Conservation (phyloP, 352 stramenopile genomes). For the Pseudoperonospora humuli region DNA sequence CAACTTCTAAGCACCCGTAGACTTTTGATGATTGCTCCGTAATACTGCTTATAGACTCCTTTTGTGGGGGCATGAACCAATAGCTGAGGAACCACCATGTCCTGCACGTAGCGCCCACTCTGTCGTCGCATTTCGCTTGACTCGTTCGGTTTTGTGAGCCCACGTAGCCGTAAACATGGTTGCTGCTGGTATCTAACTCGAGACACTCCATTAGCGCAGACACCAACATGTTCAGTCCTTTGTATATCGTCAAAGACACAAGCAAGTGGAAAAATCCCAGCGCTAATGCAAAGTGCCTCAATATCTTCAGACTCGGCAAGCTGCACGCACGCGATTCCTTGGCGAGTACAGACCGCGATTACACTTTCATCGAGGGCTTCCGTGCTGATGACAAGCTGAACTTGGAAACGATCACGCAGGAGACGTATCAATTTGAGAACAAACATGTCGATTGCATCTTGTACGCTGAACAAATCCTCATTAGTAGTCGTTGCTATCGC, state of each 20-base stretch:
- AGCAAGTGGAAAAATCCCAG: conserved; percentile 32
- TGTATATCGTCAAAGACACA: conserved; percentile 47
- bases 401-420: conserved; percentile 11
- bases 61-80: conserved; percentile 48
- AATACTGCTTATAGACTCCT: conserved; percentile 65
- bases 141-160: conserved; percentile 12
- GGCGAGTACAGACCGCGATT: conserved; percentile 31
- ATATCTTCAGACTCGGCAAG: conserved; percentile 49
- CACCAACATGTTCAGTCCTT: conserved; percentile 25
- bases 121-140: not conserved
- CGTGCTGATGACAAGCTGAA: conserved; percentile 43
- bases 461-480: too few relatives aligned
- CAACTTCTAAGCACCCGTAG: conserved; percentile 45
- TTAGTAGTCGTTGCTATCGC: too few relatives aligned
- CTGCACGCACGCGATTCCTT: conserved; percentile 53
- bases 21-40: conserved; percentile 40
- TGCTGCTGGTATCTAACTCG: conserved; percentile 34
- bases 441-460: too few relatives aligned
- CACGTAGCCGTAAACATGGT: conserved; percentile 30
- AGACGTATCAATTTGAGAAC: too few relatives aligned
- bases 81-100: conserved; percentile 37
- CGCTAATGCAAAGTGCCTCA: conserved; percentile 26
- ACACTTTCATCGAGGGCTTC: conserved; percentile 39
- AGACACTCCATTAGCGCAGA: conserved; percentile 21
- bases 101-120: not conserved